Conservation (phyloP, 1,139 yeast species). For the Pichia sp. region DNA sequence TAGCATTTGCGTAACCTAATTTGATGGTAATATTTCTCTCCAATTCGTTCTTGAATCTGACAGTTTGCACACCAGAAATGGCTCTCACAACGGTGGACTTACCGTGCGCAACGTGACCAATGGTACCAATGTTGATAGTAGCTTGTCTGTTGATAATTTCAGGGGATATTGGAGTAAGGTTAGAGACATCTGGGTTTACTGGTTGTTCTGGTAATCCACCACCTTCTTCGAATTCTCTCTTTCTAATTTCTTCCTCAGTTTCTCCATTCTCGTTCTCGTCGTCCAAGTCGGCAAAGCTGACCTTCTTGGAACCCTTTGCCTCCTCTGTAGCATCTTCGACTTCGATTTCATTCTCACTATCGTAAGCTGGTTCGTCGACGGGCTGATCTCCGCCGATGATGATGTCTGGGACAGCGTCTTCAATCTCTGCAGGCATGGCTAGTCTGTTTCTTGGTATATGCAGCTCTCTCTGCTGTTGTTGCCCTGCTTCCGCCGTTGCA, state of each 20-base stretch:
- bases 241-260: conserved; percentile 61
- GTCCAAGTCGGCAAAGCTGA: conserved; percentile 74
- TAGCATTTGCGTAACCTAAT: conserved; percentile 98
- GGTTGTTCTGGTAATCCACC: conserved; percentile 99
- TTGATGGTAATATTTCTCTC: conserved; percentile 99
- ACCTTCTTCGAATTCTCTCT: conserved; percentile 90
- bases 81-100: conserved; percentile 98
- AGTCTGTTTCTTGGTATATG: not conserved
- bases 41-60: conserved; percentile 95
- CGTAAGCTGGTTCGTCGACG: conserved; percentile 26
- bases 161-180: conserved; percentile 80
- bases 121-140: conserved; percentile 97
- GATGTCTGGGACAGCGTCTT: conserved; percentile 78
- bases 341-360: conserved; percentile 39
- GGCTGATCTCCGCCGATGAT: conserved; percentile 60
- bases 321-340: conserved; percentile 28
- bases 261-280: conserved; percentile 47
- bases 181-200: conserved; percentile 70
- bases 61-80: conserved; percentile 97
- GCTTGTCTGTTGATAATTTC: conserved; percentile 99
- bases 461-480: not conserved
- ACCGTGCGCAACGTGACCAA: conserved; percentile 99
- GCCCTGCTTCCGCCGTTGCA: not conserved
- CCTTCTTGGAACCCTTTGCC: conserved; percentile 50
- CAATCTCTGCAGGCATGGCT: conserved; percentile 54